Evolutionary conservation across 352 stramenopile species (phyloP).

Genomic region (Phytophthora litchii): DNA sequence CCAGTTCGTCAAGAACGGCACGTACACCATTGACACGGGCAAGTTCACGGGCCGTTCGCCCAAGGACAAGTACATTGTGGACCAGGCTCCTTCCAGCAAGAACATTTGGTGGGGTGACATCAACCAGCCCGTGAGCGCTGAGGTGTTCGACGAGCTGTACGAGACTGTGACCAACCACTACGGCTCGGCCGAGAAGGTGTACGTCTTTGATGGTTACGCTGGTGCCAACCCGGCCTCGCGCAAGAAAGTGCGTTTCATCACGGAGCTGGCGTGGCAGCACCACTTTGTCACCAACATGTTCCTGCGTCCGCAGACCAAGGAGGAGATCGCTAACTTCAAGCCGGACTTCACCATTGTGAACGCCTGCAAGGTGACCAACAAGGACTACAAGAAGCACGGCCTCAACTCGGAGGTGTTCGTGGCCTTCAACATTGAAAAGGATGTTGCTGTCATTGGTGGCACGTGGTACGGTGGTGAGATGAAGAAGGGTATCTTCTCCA

Average conservation of each 20-base stretch:
- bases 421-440: conserved; percentile 97
- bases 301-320: conserved; percentile 79
- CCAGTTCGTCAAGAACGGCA: conserved; percentile 90
- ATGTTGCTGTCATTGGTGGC: conserved; percentile 94
- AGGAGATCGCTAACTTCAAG: conserved; percentile 93
- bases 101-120: conserved; percentile 98
- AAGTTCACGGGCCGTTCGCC: conserved; percentile 98
- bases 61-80: conserved; percentile 99
- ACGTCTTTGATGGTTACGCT: conserved; percentile 97
- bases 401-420: conserved; percentile 97
- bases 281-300: conserved; percentile 99
- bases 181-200: conserved; percentile 91
- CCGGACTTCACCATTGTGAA: conserved; percentile 99
- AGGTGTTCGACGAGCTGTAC: conserved; percentile 97
- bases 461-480: conserved; percentile 98
- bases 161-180: conserved; percentile 95
- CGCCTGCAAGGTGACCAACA: conserved; percentile 95
- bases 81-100: conserved; percentile 90
- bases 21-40: conserved; percentile 97
- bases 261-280: conserved; percentile 98
- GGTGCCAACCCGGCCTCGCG: conserved; percentile 92
- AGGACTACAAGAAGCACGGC: conserved; percentile 94
- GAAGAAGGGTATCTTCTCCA: conserved; percentile 98
- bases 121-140: conserved; percentile 93
- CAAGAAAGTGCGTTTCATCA: conserved; percentile 98